These are phyloP conservation scores for Drosera capensis DNA, from an alignment of 148 eudicot genomes.

Conservation along the genomic window DNA sequence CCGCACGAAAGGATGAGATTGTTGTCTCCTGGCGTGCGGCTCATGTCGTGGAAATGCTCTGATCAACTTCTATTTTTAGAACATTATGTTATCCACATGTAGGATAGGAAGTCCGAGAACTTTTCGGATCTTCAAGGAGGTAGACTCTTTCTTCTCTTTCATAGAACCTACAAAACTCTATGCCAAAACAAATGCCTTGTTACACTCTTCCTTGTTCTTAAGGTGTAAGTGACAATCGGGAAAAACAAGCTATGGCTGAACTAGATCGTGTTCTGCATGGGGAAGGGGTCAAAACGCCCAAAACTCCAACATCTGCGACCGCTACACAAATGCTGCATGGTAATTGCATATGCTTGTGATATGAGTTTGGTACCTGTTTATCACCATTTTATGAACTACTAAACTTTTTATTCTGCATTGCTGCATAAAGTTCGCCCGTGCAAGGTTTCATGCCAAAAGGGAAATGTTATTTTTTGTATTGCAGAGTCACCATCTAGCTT, in stretches of 20 bases:
- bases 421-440: too few relatives aligned
- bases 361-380: background rate
- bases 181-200: slow-evolving; percentile 12
- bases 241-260: slow-evolving; percentile 26
- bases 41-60: slow-evolving; percentile 14
- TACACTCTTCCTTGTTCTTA: background rate
- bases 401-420: background rate
- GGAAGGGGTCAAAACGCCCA: slow-evolving; percentile 15
- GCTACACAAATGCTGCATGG: slow-evolving; percentile 47
- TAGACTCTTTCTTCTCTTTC: slow-evolving; percentile 7
- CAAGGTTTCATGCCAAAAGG: background rate
- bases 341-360: slow-evolving; percentile 2
- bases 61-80: slow-evolving; percentile 11
- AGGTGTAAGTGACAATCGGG: background rate
- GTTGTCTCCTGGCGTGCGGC: slow-evolving; percentile 4
- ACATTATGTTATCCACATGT: slow-evolving; percentile 12
- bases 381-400: background rate
- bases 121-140: slow-evolving; percentile 1
- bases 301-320: slow-evolving; percentile 19
- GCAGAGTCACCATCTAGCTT: slow-evolving; percentile 29
- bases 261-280: slow-evolving; percentile 20
- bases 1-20: background rate
- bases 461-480: background rate
- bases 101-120: slow-evolving; percentile 12
- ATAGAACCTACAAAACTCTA: slow-evolving; percentile 8